Evolutionary conservation across 768 basidiomycete genomes (phyloP).

Genomic region (Hebeloma cylindrosporum): DNA sequence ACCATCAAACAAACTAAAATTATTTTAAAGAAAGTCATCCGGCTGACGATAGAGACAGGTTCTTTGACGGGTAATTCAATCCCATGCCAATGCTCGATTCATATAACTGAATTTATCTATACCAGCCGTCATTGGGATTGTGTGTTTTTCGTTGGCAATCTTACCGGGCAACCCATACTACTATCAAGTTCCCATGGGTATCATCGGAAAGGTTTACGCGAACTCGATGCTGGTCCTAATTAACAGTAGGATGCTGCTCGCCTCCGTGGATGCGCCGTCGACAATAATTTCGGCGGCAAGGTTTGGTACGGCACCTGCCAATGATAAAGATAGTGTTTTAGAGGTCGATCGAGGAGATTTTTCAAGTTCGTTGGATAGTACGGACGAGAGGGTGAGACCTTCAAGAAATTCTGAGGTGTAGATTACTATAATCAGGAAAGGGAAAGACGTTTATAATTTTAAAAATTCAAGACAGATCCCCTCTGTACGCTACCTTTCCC

Average conservation of each 20-base stretch:
- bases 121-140: conserved; percentile 12
- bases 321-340: too few species aligned
- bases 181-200: conserved; percentile 11
- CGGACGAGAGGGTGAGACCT: too few species aligned
- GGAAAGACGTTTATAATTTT: too few species aligned
- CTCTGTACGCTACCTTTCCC: too few species aligned
- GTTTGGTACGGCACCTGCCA: too few species aligned
- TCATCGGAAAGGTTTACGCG: conserved; percentile 14
- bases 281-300: too few species aligned
- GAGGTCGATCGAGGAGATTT: too few species aligned
- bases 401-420: too few species aligned
- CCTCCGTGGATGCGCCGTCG: not conserved
- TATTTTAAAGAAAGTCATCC: conserved; percentile 11
- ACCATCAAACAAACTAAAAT: conserved; percentile 6
- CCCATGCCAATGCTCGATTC: not conserved
- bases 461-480: too few species aligned
- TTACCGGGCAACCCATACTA: conserved; percentile 11
- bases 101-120: not conserved
- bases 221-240: conserved; percentile 17
- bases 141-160: conserved; percentile 7
- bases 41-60: conserved; percentile 15
- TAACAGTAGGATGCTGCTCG: conserved; percentile 12
- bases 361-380: too few species aligned
- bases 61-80: conserved; percentile 3
- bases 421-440: too few species aligned